phyloP scores from a whole-genome alignment of 2,329 filamentous ascomycete genomes.

The Aquanectria penicillioides region DNA sequence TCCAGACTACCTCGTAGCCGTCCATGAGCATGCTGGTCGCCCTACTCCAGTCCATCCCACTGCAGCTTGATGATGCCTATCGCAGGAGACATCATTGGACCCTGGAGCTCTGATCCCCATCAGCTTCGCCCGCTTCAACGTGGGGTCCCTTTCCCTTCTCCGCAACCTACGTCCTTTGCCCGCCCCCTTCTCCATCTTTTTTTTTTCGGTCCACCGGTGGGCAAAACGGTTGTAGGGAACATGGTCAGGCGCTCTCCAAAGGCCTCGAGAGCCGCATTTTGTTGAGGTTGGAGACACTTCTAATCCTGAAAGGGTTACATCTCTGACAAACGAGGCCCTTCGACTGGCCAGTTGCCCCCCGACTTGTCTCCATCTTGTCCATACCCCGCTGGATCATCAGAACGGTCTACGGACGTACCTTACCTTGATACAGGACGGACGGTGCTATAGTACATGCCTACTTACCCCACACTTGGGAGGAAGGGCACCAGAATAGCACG shows the following conservation, averaged over 20 bases:
- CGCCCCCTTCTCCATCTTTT: background rate
- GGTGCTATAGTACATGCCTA: background rate
- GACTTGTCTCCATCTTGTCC: background rate
- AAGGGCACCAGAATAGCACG: background rate
- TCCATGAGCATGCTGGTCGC: conserved; percentile 9
- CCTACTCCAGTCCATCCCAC: background rate
- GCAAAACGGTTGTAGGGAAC: conserved; percentile 19
- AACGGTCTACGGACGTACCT: conserved; percentile 1
- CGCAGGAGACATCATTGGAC: background rate
- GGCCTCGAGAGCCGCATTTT: conserved; percentile 34
- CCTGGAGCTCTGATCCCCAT: background rate
- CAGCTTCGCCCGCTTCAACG: background rate
- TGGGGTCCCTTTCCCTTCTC: background rate
- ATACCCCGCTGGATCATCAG: conserved; percentile 4
- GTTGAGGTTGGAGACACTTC: conserved; percentile 31
- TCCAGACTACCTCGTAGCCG: conserved; percentile 18
- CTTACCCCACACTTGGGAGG: conserved; percentile 14
- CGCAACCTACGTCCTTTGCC: conserved; percentile 2
- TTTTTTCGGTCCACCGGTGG: conserved; percentile 2
- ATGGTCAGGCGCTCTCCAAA: conserved; percentile 27
- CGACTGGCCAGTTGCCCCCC: background rate
- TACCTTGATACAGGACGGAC: background rate
- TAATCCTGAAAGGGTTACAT: background rate
- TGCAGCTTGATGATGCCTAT: background rate
- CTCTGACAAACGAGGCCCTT: conserved; percentile 1